Base-by-base conservation (phyloP, 805 yeast genomes). In the Myxozyma monticola region DNA sequence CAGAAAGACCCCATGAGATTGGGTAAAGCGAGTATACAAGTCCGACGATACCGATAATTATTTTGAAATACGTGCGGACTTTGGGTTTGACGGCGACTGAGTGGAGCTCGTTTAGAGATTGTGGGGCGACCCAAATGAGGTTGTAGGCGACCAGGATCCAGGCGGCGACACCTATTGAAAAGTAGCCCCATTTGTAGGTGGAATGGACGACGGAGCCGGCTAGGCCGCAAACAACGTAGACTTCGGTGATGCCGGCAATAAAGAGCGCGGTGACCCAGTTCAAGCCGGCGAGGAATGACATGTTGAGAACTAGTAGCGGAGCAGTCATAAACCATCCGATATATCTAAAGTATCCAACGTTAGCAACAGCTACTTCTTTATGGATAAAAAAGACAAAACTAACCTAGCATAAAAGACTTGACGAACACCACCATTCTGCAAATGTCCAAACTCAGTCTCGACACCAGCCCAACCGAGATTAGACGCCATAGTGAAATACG, bases 101-200 rank as follows among this genome's bases (percentile, higher is more conserved):
- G 18, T 17, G n/a, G 56, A 47, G 59, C 30, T 22, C 45, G 17
- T 36, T 33, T 8, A 46, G 40, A 8, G 53, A 49, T 26, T 24
- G 44, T 14, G 30, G 5, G 8, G 37, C 46, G 15, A 52, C 52
- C 25, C 36, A 36, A 40, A 54, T 24, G 37, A 65, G 37, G 42
- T 61, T 41, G 45, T 50, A 62, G 20, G 29, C 47, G 17, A 60
- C 56, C 57, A 60, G 56, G 58, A 56, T 71, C 69, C 51, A 78
- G 55, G 66, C 73, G 69, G 31, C 66, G 35, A 71, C 71, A 28
- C 78, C 80, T 64, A 82, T 78, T 4, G 78, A 74, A 67, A 77
- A 82, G 71, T 78, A 81, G 63, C 87, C 88, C 85, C 85, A 82
- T 65, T 79, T 82, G 68, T 82, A 82, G 37, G 78, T 67, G 7